These are phyloP conservation scores for Excoecaria agallocha DNA, from an alignment of 345 rosid species.

Conservation along the genomic window DNA sequence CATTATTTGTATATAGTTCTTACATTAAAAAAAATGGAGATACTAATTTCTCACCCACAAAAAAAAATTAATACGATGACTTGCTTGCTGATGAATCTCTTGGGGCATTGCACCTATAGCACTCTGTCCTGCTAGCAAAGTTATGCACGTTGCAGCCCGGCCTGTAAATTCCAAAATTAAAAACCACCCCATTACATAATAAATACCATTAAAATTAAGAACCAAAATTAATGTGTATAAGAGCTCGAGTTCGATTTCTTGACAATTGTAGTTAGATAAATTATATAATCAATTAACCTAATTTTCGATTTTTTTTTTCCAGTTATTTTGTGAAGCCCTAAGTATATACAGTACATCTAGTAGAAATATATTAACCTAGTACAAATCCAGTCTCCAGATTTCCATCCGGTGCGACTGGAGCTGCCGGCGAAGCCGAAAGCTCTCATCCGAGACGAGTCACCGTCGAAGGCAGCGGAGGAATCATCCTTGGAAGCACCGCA, in stretches of 20 bases:
- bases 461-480: constrained; percentile 34
- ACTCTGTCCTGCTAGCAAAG: constrained; percentile 87
- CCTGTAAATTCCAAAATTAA: constrained; percentile 30
- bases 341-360: not conserved
- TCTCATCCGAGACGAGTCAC: constrained; percentile 48
- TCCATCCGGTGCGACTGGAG: constrained; percentile 67
- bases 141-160: constrained; percentile 85
- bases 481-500: constrained; percentile 82
- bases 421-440: constrained; percentile 33
- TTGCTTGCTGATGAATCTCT: constrained; percentile 43
- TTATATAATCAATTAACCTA: too few species aligned
- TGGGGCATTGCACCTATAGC: constrained; percentile 90
- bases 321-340: too few species aligned
- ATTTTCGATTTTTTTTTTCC: too few species aligned
- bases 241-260: too few species aligned
- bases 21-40: too few species aligned
- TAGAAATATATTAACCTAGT: constrained; percentile 42
- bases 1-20: too few species aligned
- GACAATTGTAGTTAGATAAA: too few species aligned
- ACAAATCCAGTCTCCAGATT: constrained; percentile 92
- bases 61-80: constrained; percentile 7
- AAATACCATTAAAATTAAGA: too few species aligned
- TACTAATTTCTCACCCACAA: not conserved
- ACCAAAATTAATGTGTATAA: too few species aligned
- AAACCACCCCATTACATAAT: too few species aligned